Base-by-base conservation (phyloP, 345 rosid genomes). In the Corchorus olitorius region DNA sequence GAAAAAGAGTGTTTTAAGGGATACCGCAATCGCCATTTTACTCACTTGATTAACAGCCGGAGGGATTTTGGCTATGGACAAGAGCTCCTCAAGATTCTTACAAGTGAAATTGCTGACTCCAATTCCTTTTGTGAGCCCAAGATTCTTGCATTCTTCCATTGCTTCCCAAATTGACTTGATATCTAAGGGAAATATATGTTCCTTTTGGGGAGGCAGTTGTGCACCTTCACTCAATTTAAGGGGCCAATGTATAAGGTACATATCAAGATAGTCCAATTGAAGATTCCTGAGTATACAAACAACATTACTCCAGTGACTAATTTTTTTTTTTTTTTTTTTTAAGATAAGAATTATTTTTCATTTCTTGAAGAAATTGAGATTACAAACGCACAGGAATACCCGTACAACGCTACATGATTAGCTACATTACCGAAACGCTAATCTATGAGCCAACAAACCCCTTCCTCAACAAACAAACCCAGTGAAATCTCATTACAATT, bases 71-170 rank as follows among this genome's bases (percentile, higher is more conserved):
- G 87, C 84, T 0, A 22, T 19, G 20, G 71, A 45, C 1, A 86
- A 79, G 27, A 88, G 48, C 10, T 15, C 53, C 35, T 77, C 74
- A 20, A 88, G 78, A 53, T 83, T 84, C 62, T 80, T 80, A 53
- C 74, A 41, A 0, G 82, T 37, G 39, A 82, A 87, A 67, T 86
- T 86, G 78, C 87, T 82, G 0, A 88, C 86, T 15, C 89, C 89
- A 9, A 82, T 81, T 15, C 34, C 39, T 16, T 34, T 71, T 35
- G 74, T 37, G 2, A 71, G 74, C 50, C 69, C 48, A 34, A 83
- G 72, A 4, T 58, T 83, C 84, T 84, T 75, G 37, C 72, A 76
- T 9, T 80, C 82, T 69, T 85, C 84, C 85, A 82, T 85, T 53
- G 48, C 77, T 85, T 80, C 77, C 87, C 85, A 85, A 7, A 85